Evolutionary conservation across 108 stramenopile genomes (phyloP).

Genomic region (Fragilariopsis cylindrus): DNA sequence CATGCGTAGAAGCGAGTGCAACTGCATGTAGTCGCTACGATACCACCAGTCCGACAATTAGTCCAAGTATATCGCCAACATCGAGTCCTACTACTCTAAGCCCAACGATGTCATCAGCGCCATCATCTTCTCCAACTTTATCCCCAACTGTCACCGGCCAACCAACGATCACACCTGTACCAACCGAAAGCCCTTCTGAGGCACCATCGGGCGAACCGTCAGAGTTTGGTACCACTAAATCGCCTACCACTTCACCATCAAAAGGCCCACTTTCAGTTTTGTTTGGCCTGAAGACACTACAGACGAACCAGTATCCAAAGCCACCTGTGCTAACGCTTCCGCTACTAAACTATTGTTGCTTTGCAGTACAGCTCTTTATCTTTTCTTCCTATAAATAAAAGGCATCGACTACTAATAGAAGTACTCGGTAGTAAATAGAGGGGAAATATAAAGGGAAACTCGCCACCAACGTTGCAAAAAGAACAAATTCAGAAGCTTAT

Average conservation of each 20-base stretch:
- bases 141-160: slow-evolving; percentile 16
- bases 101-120: slow-evolving; percentile 6
- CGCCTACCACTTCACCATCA: background rate
- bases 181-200: background rate
- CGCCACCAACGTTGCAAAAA: too few relatives aligned
- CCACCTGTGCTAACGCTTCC: background rate
- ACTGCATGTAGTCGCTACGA: slow-evolving; percentile 11
- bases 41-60: slow-evolving; percentile 20
- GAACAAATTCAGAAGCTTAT: too few relatives aligned
- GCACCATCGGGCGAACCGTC: background rate
- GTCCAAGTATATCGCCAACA: background rate
- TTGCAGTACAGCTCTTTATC: background rate
- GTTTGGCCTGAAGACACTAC: slow-evolving; percentile 1
- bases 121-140: slow-evolving; percentile 4
- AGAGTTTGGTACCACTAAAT: background rate
- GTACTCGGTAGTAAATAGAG: too few relatives aligned
- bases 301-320: background rate
- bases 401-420: background rate
- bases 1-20: slow-evolving; percentile 19
- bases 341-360: background rate
- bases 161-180: slow-evolving; percentile 20
- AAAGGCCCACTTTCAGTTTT: background rate
- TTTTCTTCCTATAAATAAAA: background rate
- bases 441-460: too few relatives aligned
- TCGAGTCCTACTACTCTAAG: background rate